A percentile compares a stretch with the other conserved stretches of the same genome.
Conservation (phyloP, 202 grass and related monocot genomes). For the Carex arenaria region DNA sequence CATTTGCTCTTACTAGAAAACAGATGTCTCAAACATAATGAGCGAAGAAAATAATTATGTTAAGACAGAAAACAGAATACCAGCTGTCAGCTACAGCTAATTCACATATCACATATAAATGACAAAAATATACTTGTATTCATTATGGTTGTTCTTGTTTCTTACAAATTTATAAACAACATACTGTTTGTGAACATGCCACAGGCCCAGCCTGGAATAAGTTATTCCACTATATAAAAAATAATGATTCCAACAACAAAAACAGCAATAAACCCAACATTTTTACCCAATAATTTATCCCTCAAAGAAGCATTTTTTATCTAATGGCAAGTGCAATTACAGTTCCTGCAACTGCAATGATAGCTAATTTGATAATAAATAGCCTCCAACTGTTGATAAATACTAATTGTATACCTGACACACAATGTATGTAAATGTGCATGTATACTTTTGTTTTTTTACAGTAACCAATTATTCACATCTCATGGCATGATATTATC, state of each 20-base stretch:
- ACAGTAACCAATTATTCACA: slow-evolving; percentile 47
- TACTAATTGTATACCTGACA: slow-evolving; percentile 3
- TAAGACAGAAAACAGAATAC: background rate
- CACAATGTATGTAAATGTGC: slow-evolving; percentile 25
- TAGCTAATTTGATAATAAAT: slow-evolving; percentile 26
- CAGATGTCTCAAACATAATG: background rate
- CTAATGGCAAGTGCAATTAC: slow-evolving; percentile 15
- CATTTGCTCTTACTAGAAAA: no score
- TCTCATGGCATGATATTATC: background rate
- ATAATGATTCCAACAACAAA: slow-evolving; percentile 19
- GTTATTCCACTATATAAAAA: slow-evolving; percentile 11
- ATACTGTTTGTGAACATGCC: background rate
- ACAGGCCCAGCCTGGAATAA: background rate
- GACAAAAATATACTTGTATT: slow-evolving; percentile 17
- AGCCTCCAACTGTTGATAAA: slow-evolving; percentile 21
- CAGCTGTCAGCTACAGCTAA: background rate
- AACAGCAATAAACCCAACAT: background rate
- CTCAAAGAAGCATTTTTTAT: slow-evolving; percentile 13
- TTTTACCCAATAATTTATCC: slow-evolving; percentile 8
- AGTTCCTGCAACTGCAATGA: slow-evolving; percentile 51
- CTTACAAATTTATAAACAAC: slow-evolving; percentile 5
- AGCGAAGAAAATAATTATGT: background rate
- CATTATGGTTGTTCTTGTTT: slow-evolving; percentile 9
- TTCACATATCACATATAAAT: slow-evolving; percentile 6
- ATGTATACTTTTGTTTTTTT: slow-evolving; percentile 23